Percentiles rank a stretch among this genome's conserved stretches.
phyloP scores from a whole-genome alignment of 2,329 filamentous ascomycete species.

The Cercospora zeina region DNA sequence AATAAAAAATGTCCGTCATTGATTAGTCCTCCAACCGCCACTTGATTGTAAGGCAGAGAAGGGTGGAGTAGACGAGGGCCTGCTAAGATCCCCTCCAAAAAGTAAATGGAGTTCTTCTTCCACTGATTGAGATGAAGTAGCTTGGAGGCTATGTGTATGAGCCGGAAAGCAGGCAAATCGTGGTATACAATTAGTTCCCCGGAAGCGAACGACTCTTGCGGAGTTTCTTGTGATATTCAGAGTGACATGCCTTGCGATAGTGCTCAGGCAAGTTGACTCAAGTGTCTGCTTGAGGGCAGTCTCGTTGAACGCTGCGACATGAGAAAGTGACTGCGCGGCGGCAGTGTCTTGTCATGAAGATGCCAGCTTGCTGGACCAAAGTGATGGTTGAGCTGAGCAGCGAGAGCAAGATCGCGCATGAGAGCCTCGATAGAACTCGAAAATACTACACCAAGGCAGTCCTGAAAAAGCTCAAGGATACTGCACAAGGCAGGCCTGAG shows the following conservation, averaged over 20 bases:
- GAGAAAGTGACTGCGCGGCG: background rate
- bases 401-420: background rate
- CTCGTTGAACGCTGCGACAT: background rate
- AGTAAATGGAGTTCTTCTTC: slow-evolving; percentile 45
- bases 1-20: slow-evolving; percentile 48
- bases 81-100: slow-evolving; percentile 51
- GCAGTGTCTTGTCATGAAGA: background rate
- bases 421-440: background rate
- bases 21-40: slow-evolving; percentile 51
- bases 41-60: slow-evolving; percentile 43
- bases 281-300: slow-evolving; percentile 4
- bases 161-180: slow-evolving; percentile 55
- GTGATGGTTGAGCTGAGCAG: background rate
- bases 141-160: slow-evolving; percentile 49
- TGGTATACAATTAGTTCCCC: slow-evolving; percentile 37
- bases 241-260: slow-evolving; percentile 6
- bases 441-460: background rate
- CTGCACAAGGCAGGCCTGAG: background rate
- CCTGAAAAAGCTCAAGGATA: background rate
- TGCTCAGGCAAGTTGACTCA: background rate
- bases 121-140: slow-evolving; percentile 53
- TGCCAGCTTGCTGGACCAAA: background rate
- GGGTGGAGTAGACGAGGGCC: slow-evolving; percentile 57
- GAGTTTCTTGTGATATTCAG: background rate
- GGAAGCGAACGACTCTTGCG: background rate